These are phyloP conservation scores for Pseudogymnoascus sp. DNA, from an alignment of 2,329 filamentous ascomycete genomes.

Conservation along the genomic window DNA sequence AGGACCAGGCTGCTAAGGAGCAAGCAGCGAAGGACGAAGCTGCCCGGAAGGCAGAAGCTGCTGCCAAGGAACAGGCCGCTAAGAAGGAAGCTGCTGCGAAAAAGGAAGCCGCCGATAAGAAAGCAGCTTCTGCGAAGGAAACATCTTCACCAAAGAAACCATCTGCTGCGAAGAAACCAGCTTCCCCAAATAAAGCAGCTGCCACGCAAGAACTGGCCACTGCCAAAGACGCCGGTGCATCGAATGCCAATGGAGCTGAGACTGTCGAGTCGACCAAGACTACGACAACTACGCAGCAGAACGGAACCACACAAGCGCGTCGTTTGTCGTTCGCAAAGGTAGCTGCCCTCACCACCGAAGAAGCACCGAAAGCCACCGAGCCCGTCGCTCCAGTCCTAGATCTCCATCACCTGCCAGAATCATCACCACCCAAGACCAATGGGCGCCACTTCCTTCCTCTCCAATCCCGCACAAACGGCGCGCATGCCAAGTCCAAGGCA, in stretches of 20 bases:
- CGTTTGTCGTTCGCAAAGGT: neutral
- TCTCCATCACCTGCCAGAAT: neutral
- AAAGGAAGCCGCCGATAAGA: neutral
- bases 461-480: neutral
- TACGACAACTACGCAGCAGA: neutral
- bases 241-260: neutral
- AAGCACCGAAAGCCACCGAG: slow-evolving; percentile 4
- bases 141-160: too few species aligned
- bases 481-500: neutral
- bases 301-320: neutral
- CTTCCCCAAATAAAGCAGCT: neutral
- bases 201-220: neutral
- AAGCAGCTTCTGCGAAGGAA: neutral
- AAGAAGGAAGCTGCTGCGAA: neutral
- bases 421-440: slow-evolving; percentile 15
- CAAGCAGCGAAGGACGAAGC: neutral
- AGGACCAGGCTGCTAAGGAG: neutral
- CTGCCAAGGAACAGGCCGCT: neutral
- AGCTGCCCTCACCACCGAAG: neutral
- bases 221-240: neutral
- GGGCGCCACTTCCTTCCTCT: neutral
- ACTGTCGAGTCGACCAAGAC: neutral
- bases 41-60: neutral
- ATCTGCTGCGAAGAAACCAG: neutral
- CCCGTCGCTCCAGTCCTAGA: neutral